Conservation (phyloP, 106 monocot genomes). For the Platanthera guangdongensis region DNA sequence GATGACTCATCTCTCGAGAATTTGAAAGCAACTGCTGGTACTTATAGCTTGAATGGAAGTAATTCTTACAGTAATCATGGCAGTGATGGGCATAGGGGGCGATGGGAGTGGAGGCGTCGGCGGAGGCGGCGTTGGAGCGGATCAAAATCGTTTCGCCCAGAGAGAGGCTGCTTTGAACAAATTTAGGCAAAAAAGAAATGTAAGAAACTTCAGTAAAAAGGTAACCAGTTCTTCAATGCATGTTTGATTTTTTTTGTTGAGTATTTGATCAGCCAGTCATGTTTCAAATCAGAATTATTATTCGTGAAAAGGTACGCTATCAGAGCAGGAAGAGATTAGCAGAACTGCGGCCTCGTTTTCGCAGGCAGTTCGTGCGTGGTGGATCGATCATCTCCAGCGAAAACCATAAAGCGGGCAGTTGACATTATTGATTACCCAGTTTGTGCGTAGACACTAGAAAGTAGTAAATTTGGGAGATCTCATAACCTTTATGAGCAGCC, state of each 20-base stretch:
- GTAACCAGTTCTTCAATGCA: conserved; percentile 26
- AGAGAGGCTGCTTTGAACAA: conserved; percentile 83
- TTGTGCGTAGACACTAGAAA: too few relatives aligned
- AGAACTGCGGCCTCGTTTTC: conserved; percentile 79
- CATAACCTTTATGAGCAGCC: too few relatives aligned
- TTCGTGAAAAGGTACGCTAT: conserved; percentile 68
- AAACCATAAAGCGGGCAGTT: conserved; percentile 16
- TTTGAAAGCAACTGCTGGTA: conserved; percentile 25
- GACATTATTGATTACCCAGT: conserved; percentile 1
- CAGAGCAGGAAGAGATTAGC: conserved; percentile 82
- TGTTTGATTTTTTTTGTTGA: background rate
- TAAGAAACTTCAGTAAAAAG: conserved; percentile 84
- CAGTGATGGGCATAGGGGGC: conserved; percentile 45
- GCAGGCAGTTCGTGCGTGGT: conserved; percentile 77
- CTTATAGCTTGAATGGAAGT: conserved; percentile 56
- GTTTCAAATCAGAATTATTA: too few relatives aligned
- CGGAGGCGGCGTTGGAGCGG: conserved; percentile 44
- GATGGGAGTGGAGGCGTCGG: conserved; percentile 30
- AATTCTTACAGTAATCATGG: conserved; percentile 59
- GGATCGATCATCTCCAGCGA: background rate
- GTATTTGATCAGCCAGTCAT: background rate
- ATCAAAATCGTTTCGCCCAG: conserved; percentile 39
- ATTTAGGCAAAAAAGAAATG: conserved; percentile 80
- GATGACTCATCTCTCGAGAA: conserved; percentile 27
- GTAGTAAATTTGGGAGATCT: too few relatives aligned